Conservation (phyloP, 108 stramenopile species). For the Halocafeteria seosinensis region DNA sequence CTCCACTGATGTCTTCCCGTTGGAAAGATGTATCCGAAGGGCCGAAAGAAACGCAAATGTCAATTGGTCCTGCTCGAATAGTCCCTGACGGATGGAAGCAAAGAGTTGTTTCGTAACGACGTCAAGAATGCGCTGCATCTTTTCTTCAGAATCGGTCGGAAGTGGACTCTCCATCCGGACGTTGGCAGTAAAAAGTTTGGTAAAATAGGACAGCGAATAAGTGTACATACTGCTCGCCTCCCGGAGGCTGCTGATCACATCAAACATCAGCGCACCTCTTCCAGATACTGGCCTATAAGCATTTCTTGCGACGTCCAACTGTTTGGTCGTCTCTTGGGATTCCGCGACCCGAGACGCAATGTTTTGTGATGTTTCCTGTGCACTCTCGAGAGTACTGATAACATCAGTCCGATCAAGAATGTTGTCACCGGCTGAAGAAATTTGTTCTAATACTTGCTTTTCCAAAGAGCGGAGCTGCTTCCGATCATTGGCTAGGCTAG, state of each 20-base stretch:
- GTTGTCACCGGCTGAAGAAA: conserved; percentile 4
- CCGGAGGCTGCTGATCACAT: conserved; percentile 24
- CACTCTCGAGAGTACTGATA: conserved; percentile 17
- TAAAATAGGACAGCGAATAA: conserved; percentile 25
- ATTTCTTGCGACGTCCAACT: conserved; percentile 19
- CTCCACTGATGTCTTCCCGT: neutral
- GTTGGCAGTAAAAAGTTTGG: conserved; percentile 5
- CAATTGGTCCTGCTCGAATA: conserved; percentile 14
- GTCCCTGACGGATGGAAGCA: conserved; percentile 22
- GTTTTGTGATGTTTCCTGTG: conserved; percentile 17
- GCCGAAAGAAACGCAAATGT: conserved; percentile 6
- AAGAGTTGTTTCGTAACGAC: conserved; percentile 20
- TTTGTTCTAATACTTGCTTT: neutral
- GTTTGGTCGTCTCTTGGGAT: conserved; percentile 13
- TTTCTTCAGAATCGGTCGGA: conserved; percentile 17
- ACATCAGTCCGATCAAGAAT: conserved; percentile 23
- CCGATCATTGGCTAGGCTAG: conserved; percentile 23
- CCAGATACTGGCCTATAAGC: conserved; percentile 18
- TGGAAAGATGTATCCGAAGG: neutral
- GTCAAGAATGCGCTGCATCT: conserved; percentile 4
- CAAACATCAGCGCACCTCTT: conserved; percentile 26
- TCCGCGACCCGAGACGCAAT: conserved; percentile 20
- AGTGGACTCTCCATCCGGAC: neutral
- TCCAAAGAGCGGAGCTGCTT: conserved; percentile 15
- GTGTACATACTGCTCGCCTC: conserved; percentile 24